Conservation (phyloP, 208 protist species). For the Acanthamoeba rhysodes region DNA sequence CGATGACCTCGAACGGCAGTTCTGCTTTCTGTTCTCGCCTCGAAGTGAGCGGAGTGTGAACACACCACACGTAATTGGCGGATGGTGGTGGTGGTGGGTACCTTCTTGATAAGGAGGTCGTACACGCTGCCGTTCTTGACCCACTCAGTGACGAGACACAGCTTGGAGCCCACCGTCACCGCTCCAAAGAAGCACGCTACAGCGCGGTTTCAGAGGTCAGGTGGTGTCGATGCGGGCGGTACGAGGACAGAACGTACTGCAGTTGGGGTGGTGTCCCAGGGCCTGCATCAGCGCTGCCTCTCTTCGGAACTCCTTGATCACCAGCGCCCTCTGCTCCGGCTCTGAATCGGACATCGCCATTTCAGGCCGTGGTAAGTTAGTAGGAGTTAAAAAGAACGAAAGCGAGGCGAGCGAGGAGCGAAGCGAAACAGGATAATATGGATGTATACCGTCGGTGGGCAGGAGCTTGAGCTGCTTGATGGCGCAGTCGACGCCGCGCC, state of each 20-base stretch:
- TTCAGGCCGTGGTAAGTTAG: background rate
- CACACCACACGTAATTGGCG: too few relatives aligned
- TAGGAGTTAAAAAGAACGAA: background rate
- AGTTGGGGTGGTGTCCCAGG: constrained; percentile 41
- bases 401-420: background rate
- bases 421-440: background rate
- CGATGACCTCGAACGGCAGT: background rate
- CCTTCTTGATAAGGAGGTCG: constrained; percentile 54
- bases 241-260: background rate
- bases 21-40: background rate
- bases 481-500: constrained; percentile 60
- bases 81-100: too few relatives aligned
- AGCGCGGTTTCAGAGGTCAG: background rate
- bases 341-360: background rate
- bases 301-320: constrained; percentile 45
- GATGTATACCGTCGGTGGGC: background rate
- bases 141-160: constrained; percentile 60
- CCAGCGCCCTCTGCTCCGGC: background rate
- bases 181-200: constrained; percentile 57
- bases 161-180: constrained; percentile 10
- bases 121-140: constrained; percentile 42
- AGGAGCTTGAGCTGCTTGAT: constrained; percentile 56
- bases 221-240: too few relatives aligned
- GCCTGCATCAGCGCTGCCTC: constrained; percentile 54
- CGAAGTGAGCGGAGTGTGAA: background rate